Evolutionary conservation across 768 basidiomycete genomes (phyloP).

Genomic region (Lactarius sanguifluus): DNA sequence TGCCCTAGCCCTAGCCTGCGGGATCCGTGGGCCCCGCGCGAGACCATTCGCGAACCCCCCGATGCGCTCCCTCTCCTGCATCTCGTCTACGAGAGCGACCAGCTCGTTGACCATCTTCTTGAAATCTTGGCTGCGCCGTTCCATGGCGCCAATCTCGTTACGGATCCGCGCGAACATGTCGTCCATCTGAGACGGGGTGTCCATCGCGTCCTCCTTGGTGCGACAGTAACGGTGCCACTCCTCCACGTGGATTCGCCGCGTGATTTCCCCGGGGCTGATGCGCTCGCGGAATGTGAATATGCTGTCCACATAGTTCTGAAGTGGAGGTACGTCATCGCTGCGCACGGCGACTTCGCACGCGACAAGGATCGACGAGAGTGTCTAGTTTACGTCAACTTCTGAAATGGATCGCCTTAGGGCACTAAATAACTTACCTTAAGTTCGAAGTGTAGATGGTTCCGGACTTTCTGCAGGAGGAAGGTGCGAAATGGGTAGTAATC

Average conservation of each 20-base stretch:
- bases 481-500: conserved; percentile 26
- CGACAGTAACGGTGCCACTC: conserved; percentile 20
- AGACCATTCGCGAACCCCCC: conserved; percentile 4
- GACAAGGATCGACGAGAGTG: conserved; percentile 25
- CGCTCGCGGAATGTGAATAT: conserved; percentile 25
- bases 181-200: conserved; percentile 20
- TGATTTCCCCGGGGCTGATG: conserved; percentile 27
- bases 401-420: not conserved
- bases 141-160: conserved; percentile 19
- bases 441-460: conserved; percentile 26
- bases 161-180: conserved; percentile 27
- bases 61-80: conserved; percentile 14
- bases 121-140: conserved; percentile 24
- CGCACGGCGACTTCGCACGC: conserved; percentile 23
- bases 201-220: not conserved
- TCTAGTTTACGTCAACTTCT: conserved; percentile 13
- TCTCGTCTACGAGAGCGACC: conserved; percentile 12
- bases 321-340: conserved; percentile 25
- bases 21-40: not conserved
- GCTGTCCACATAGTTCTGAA: conserved; percentile 2
- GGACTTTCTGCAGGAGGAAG: conserved; percentile 24
- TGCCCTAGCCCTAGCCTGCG: not conserved
- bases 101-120: conserved; percentile 25
- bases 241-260: conserved; percentile 24
- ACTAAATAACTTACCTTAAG: conserved; percentile 24